These are phyloP conservation scores for Moesziomyces antarcticus DNA, from an alignment of 1,284 basidiomycete species.

Conservation along the genomic window DNA sequence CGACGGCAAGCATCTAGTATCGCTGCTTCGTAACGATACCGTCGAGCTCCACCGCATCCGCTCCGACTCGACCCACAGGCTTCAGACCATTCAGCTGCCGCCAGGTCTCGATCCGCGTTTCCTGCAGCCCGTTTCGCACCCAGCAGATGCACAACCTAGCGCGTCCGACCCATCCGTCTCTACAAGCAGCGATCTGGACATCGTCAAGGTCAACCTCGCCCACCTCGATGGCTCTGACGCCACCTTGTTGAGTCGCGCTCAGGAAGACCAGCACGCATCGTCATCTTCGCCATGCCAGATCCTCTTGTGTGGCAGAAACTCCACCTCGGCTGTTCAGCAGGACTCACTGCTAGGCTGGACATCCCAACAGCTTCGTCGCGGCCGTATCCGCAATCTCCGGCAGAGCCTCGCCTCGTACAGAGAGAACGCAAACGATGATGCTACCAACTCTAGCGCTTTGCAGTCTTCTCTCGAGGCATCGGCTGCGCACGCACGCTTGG, in stretches of 20 bases:
- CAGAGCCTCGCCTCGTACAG: conserved; percentile 16
- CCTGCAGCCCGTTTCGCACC: conserved; percentile 29
- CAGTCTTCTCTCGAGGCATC: conserved; percentile 21
- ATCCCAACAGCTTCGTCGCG: conserved; percentile 20
- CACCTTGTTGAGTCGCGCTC: conserved; percentile 13
- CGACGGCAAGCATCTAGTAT: conserved; percentile 49
- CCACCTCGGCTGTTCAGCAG: conserved; percentile 27
- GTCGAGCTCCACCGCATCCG: conserved; percentile 55
- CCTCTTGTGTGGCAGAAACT: conserved; percentile 39
- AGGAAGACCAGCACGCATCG: conserved; percentile 1
- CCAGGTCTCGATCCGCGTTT: conserved; percentile 55
- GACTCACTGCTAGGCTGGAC: conserved; percentile 27
- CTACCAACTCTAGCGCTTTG: neutral
- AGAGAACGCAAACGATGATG: neutral
- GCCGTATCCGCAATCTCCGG: conserved; percentile 20
- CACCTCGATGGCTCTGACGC: conserved; percentile 2
- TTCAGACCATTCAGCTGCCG: conserved; percentile 47
- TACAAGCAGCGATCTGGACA: conserved; percentile 12
- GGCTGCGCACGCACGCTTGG: conserved; percentile 27
- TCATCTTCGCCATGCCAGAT: conserved; percentile 17
- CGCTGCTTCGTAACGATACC: conserved; percentile 62
- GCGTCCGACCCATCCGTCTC: neutral
- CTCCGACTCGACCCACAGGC: conserved; percentile 31
- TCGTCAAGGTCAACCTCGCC: conserved; percentile 21
- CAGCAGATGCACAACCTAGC: neutral